These are phyloP conservation scores for Rhododendron williamsianum DNA, from an alignment of 148 eudicot genomes.

Conservation along the genomic window DNA sequence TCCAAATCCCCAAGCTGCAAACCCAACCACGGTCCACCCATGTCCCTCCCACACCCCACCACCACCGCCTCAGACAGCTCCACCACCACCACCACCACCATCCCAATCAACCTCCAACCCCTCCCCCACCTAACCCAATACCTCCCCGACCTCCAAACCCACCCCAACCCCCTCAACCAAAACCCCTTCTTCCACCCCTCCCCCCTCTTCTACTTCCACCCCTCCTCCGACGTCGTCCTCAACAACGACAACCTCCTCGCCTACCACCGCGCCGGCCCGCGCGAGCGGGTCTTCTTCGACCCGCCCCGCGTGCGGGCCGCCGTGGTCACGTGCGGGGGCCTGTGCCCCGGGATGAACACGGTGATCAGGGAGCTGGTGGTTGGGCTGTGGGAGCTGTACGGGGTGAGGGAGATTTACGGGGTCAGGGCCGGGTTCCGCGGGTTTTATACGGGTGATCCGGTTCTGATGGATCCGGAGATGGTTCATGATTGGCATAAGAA, in stretches of 20 bases:
- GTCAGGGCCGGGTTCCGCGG: constrained; percentile 56
- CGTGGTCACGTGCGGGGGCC: constrained; percentile 72
- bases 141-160: constrained; percentile 25
- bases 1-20: too few relatives aligned
- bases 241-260: constrained; percentile 15
- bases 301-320: constrained; percentile 47
- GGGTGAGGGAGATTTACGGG: constrained; percentile 47
- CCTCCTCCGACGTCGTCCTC: constrained; percentile 1
- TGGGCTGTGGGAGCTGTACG: constrained; percentile 68
- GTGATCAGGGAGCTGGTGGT: constrained; percentile 85
- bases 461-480: constrained; percentile 41
- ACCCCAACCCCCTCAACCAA: constrained; percentile 37
- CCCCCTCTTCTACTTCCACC: constrained; percentile 46
- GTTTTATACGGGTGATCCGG: constrained; percentile 41
- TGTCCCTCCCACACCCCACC: not conserved
- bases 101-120: constrained; percentile 17
- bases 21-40: not conserved
- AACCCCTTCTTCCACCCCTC: constrained; percentile 49
- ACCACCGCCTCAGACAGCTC: not conserved
- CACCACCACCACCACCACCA: not conserved
- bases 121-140: constrained; percentile 32
- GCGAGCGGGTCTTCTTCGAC: constrained; percentile 33
- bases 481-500: constrained; percentile 61
- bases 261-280: constrained; percentile 66
- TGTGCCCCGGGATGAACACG: constrained; percentile 74